Evolutionary conservation across 139 green algal species (phyloP), one percentile per base, ranked within the genome.

Genomic region (Asterochloris sp.): DNA sequence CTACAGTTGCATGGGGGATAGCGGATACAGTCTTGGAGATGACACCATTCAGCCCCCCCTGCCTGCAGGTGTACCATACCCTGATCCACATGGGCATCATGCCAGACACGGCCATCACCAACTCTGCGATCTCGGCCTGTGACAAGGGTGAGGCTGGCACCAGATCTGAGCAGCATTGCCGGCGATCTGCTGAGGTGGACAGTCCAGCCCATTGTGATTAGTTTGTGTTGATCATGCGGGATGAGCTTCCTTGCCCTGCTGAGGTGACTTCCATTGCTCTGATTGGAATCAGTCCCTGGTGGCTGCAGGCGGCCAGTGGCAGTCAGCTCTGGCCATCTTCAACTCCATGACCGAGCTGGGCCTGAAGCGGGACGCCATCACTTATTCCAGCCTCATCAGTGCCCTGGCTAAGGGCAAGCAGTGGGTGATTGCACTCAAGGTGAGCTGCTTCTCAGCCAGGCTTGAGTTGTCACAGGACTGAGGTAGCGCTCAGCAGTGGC

Each of bases 81-180:
- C 89, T 97, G 69, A 81, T 84, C 27, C 85, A 89, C 16, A 84
- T 97, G 69, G 93, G 92, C 16, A 85, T 97, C 63, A 67, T 76
- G 10, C 83, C 93, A 0, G 94, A 98, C 89, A 98, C 94, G 24
- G 95, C 94, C 54, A 94, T 97, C 86, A 95, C 92, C 76, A 98
- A 98, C 74, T 87, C 94, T 11, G 94, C 94, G 74, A 98, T 98
- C 84, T 91, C 82, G n/a, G 90, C 94, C 0, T 97, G 93, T 81
- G 94, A 97, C 86, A 95, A 95, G 87, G 94, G 82, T 84, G 69
- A 29, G 27, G 19, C 47, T n/a, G 64, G n/a, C 62, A 71, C 66
- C 66, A 71, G 21, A 23, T 21, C 66, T 71, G 38, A 54, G 38
- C 38, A 54, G 38, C 38, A 54, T 54, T 6, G 38, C 21, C 9